Evolutionary conservation across 495 filamentous ascomycete species (phyloP), one percentile per base, ranked within the genome.

Genomic region (Lophiotrema nucula): DNA sequence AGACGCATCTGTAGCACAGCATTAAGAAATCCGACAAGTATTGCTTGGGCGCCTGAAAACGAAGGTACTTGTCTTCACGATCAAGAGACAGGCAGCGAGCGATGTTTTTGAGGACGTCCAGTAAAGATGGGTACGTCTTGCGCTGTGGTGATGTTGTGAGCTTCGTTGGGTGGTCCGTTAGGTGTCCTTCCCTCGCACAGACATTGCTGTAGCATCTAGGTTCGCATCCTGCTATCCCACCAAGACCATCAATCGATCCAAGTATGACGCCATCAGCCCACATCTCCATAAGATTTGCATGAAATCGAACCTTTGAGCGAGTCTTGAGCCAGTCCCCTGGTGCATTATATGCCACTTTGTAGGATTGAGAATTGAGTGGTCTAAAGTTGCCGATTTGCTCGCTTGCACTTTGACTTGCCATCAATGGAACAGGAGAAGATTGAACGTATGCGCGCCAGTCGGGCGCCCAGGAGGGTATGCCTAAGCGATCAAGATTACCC

Each of bases 391-490:
- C 56, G 18, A 59, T 49, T 15, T 52, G 47, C 19, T 47, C 26
- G 26, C 47, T 59, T 12, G 56, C 47, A 25, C 47, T 52, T 41
- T 59, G 56, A 39, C 56, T 59, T 18, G 48, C 56, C 56, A 59
- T 59, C 3, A 59, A 33, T 24, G 56, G 56, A 3, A 59, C 56
- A 6, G 56, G 56, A 16, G 47, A 52, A 16, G 39, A 43, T 21
- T 45, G 22, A n/a, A 50, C 35, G 21, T 31, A 25, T 19, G 45
- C 48, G 2, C 56, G 23, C 56, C 56, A 59, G 24, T 59, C 47
- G 6, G 56, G 56, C 10, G 56, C 48, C 56, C 56, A 59, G 1
- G 56, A 28, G 2, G 56, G 56, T 18, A 59, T 15, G 15, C 8
- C 21, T 19, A 11, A 3, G 1, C 4, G 1, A 2, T 37, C 48